Evolutionary conservation across 2,329 filamentous ascomycete genomes (phyloP).

Genomic region (Lojkania enalia): DNA sequence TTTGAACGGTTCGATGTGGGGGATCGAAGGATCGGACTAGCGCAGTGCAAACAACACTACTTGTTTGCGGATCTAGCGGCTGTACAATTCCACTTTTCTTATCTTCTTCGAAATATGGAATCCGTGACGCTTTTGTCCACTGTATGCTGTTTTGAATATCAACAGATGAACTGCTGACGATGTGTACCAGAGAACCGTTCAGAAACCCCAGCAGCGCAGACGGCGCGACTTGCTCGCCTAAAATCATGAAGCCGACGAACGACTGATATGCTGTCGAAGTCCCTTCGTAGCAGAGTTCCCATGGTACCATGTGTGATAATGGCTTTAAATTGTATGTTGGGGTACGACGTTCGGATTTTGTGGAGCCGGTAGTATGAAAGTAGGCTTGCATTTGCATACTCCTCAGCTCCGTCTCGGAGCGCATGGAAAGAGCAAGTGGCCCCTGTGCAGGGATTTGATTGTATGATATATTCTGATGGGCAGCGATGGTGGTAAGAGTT

Average conservation of each 20-base stretch:
- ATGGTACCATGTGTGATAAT: constrained; percentile 61
- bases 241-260: constrained; percentile 67
- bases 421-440: constrained; percentile 38
- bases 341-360: constrained; percentile 16
- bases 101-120: constrained; percentile 68
- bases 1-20: constrained; percentile 58
- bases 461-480: constrained; percentile 45
- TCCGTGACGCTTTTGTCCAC: constrained; percentile 49
- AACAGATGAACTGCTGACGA: constrained; percentile 63
- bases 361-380: constrained; percentile 60
- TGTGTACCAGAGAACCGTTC: constrained; percentile 70
- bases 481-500: constrained; percentile 50
- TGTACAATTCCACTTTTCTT: constrained; percentile 48
- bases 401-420: constrained; percentile 67
- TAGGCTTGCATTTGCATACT: constrained; percentile 81
- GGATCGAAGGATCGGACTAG: constrained; percentile 72
- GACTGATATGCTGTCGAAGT: constrained; percentile 50
- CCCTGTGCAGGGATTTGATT: constrained; percentile 61
- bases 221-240: constrained; percentile 65
- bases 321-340: constrained; percentile 58
- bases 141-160: constrained; percentile 36
- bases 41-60: constrained; percentile 64
- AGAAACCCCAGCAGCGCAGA: constrained; percentile 66
- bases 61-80: constrained; percentile 62
- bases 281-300: constrained; percentile 63